Conservation (phyloP, 768 basidiomycete genomes). For the Wakefieldia striispora region DNA sequence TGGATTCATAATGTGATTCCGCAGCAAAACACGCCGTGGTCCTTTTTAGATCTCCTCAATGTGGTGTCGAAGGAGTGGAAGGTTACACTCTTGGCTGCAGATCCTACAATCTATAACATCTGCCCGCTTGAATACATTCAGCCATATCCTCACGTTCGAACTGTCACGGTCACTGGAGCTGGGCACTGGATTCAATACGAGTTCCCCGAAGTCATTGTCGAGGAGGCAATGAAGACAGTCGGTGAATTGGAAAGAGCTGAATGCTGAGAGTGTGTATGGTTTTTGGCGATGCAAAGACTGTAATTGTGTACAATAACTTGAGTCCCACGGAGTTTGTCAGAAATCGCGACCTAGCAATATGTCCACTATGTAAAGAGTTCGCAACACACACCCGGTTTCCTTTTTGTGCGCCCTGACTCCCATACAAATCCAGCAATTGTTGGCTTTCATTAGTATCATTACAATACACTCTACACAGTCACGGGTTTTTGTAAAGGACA, state of each 20-base stretch:
- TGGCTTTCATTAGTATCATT: too few species aligned
- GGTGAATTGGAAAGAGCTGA: constrained; percentile 3
- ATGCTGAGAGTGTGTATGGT: too few species aligned
- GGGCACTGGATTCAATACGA: constrained; percentile 30
- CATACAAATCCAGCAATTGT: too few species aligned
- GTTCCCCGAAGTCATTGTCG: constrained; percentile 20
- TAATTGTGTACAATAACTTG: too few species aligned
- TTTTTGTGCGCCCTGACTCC: too few species aligned
- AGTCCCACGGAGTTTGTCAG: too few species aligned
- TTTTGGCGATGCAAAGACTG: too few species aligned
- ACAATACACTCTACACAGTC: too few species aligned
- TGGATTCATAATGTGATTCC: neutral
- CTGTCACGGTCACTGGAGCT: constrained; percentile 9
- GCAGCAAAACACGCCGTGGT: constrained; percentile 21
- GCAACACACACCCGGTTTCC: too few species aligned
- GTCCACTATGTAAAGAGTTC: too few species aligned
- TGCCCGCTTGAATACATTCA: constrained; percentile 8
- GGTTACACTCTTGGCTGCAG: constrained; percentile 16
- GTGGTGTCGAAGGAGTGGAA: constrained; percentile 6
- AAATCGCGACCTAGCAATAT: too few species aligned
- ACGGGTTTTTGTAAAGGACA: too few species aligned
- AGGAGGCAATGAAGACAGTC: constrained; percentile 13
- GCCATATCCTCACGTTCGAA: constrained; percentile 12
- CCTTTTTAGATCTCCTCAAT: constrained; percentile 8
- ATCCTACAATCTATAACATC: constrained; percentile 8